Evolutionary conservation across 1,284 basidiomycete species (phyloP).

Genomic region (Athelia psychrophila): DNA sequence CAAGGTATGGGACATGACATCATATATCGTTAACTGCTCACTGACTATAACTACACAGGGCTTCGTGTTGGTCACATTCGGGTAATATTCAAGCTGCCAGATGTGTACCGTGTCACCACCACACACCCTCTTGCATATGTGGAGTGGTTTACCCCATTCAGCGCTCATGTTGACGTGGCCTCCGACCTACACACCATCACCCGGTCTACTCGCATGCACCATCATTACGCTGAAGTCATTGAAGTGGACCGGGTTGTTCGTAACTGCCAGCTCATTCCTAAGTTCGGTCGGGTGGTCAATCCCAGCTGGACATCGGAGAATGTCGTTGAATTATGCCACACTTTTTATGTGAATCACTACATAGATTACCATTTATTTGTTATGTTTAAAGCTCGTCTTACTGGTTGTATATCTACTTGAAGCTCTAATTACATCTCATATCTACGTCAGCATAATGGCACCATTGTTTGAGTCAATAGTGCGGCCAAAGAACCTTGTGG

Average conservation of each 20-base stretch:
- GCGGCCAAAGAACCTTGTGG: too few relatives aligned
- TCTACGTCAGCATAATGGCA: too few relatives aligned
- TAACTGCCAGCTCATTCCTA: constrained; percentile 3
- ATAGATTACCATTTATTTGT: not conserved
- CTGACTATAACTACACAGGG: constrained; percentile 6
- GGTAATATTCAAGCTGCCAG: constrained; percentile 19
- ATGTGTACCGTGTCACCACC: constrained; percentile 10
- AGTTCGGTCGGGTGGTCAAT: not conserved
- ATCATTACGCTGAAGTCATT: constrained; percentile 13
- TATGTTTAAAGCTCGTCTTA: not conserved
- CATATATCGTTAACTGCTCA: not conserved
- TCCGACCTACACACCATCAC: constrained; percentile 16
- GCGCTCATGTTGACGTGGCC: constrained; percentile 2
- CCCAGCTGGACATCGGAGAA: not conserved
- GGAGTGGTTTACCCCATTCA: constrained; percentile 28
- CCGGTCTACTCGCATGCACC: constrained; percentile 8
- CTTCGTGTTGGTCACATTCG: constrained; percentile 19
- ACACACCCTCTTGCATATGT: constrained; percentile 22
- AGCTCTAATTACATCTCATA: too few relatives aligned
- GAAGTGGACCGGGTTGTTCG: constrained; percentile 12
- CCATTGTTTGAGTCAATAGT: too few relatives aligned
- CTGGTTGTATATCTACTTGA: not conserved
- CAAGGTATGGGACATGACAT: constrained; percentile 9
- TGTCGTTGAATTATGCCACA: not conserved
- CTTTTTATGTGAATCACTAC: not conserved